phyloP scores from a whole-genome alignment of 1,284 basidiomycete genomes.

The Moesziomyces sp. region DNA sequence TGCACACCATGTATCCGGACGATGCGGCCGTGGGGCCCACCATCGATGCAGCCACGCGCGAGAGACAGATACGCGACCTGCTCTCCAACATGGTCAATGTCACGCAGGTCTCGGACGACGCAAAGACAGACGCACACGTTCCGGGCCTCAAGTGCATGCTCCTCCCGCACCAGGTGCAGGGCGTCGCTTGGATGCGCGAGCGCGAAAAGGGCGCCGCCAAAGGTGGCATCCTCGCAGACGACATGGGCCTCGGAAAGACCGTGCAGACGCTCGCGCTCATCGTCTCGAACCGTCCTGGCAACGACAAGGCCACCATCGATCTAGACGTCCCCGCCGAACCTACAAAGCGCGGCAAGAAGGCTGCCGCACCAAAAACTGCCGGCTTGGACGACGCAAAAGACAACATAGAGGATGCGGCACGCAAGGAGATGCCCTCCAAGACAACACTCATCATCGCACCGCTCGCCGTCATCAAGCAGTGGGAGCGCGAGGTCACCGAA shows the following conservation, averaged over 20 bases:
- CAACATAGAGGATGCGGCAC: slow-evolving; percentile 16
- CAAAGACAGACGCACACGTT: slow-evolving; percentile 27
- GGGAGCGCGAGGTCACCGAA: slow-evolving; percentile 84
- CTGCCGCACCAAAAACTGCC: not conserved
- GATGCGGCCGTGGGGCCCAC: slow-evolving; percentile 13
- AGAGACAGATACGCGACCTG: slow-evolving; percentile 55
- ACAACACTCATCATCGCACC: slow-evolving; percentile 67
- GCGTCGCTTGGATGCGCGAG: slow-evolving; percentile 86
- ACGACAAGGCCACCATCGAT: slow-evolving; percentile 83
- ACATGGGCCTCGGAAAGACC: slow-evolving; percentile 92
- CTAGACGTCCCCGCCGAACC: slow-evolving; percentile 29
- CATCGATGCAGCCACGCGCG: slow-evolving; percentile 51
- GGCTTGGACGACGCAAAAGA: slow-evolving; percentile 7
- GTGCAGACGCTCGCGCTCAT: slow-evolving; percentile 91
- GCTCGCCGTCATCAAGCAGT: slow-evolving; percentile 84
- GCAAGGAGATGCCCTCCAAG: slow-evolving; percentile 33
- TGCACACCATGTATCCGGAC: slow-evolving; percentile 8
- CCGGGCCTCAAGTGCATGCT: slow-evolving; percentile 74
- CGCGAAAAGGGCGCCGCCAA: slow-evolving; percentile 78
- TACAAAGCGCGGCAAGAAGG: slow-evolving; percentile 18
- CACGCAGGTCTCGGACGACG: slow-evolving; percentile 38
- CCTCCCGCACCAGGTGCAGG: slow-evolving; percentile 86
- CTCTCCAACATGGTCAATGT: slow-evolving; percentile 56
- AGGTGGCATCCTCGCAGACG: slow-evolving; percentile 88
- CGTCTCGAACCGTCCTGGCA: slow-evolving; percentile 86